A percentile compares a stretch with the other conserved stretches of the same genome.
Conservation (phyloP, 345 rosid genomes). For the Lumnitzera littorea region DNA sequence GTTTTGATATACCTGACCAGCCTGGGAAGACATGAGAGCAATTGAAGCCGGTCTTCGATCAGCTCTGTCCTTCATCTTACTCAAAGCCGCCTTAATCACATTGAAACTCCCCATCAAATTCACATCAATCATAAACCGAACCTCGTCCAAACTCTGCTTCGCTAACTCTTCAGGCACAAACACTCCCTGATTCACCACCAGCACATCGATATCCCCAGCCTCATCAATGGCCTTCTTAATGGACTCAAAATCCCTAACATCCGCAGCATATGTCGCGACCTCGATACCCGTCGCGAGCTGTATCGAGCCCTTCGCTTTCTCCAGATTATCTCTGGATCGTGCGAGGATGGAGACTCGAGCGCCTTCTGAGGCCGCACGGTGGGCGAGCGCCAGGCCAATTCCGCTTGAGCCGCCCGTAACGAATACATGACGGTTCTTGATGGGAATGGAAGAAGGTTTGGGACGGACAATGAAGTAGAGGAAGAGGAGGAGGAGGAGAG, state of each 20-base stretch:
- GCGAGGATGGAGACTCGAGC: slow-evolving; percentile 78
- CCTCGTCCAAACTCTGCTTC: slow-evolving; percentile 53
- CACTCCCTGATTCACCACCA: slow-evolving; percentile 80
- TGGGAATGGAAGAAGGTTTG: slow-evolving; percentile 46
- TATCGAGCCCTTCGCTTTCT: slow-evolving; percentile 56
- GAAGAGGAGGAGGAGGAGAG: slow-evolving; percentile 32
- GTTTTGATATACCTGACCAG: slow-evolving; percentile 56
- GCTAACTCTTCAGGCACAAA: slow-evolving; percentile 54
- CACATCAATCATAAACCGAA: slow-evolving; percentile 71
- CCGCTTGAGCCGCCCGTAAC: slow-evolving; percentile 93
- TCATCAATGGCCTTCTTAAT: slow-evolving; percentile 35
- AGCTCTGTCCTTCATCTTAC: slow-evolving; percentile 53
- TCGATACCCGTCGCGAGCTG: slow-evolving; percentile 62
- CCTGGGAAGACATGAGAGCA: slow-evolving; percentile 77
- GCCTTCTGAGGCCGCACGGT: slow-evolving; percentile 57
- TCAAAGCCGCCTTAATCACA: slow-evolving; percentile 75
- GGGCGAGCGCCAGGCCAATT: slow-evolving; percentile 75
- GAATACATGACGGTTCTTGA: slow-evolving; percentile 73
- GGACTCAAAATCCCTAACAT: slow-evolving; percentile 67
- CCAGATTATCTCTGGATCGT: slow-evolving; percentile 49
- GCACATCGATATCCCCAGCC: slow-evolving; percentile 65
- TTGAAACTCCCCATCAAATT: slow-evolving; percentile 81
- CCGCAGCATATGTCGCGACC: slow-evolving; percentile 58
- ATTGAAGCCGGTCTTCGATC: slow-evolving; percentile 51
- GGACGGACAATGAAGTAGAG: slow-evolving; percentile 51